Evolutionary conservation across 257 asterid species (phyloP), one percentile per base, ranked within the genome.

Genomic region (Lavandula angustifolia): DNA sequence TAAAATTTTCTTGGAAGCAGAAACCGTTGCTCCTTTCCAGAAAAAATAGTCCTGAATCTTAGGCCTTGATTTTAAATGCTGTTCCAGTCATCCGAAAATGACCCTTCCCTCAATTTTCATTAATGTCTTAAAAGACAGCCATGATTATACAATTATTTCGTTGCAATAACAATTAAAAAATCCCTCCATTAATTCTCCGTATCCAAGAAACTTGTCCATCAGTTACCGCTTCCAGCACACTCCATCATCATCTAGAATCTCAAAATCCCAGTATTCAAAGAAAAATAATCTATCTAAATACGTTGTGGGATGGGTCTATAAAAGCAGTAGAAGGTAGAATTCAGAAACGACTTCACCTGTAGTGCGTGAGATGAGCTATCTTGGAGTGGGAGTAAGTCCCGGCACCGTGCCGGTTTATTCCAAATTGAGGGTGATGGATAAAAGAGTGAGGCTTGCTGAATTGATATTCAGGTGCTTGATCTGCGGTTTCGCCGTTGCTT

Each of bases 311-410:
- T 32, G 16, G 53, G 43, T 52, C 62, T 65, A 65, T 65, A 52
- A 52, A 65, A 65, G 70, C 7, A 3, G 64, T 10, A 12, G 64
- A 29, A 43, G 3, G 31, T 5, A 31, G 69, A 70, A 49, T 51
- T 27, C 6, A 9, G 8, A 49, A 37, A 52, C 5, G 4, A 3
- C 18, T n/a, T n/a, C n/a, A n/a, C n/a, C n/a, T n/a, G n/a, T n/a
- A n/a, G n/a, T n/a, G n/a, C n/a, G n/a, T n/a, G 78, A 18, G 42
- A 89, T 84, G 91, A 92, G 84, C 80, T 87, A 85, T 61, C 69
- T 94, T 62, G 94, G 96, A 9, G 89, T 89, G 56, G 97, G 97
- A 38, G 95, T 87, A 64, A 92, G 97, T 67, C 97, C 97, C 12
- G 95, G 99, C 5, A 84, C 76, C 73, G 95, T 90, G 62, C 46